Evolutionary conservation across 805 yeast genomes (phyloP), one percentile per base, ranked within the genome.

Genomic region (Sugiyamaella smithiae): DNA sequence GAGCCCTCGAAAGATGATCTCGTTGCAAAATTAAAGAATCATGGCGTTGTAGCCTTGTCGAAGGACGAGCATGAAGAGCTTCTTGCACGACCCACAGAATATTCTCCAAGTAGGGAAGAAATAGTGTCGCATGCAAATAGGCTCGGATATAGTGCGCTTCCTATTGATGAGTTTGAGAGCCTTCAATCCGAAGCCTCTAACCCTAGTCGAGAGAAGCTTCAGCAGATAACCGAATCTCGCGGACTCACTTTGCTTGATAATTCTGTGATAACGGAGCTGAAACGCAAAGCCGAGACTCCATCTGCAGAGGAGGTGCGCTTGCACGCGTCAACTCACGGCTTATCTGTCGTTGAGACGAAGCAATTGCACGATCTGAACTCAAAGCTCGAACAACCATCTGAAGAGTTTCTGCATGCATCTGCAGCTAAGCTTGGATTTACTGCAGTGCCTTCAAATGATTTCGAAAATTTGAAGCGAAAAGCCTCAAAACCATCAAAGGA

Each of bases 151-250:
- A 53, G 43, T 5, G 45, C 57, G 4, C 22, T 63, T 8, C 48
- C 57, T 4, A 31, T 35, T 28, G 49, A 38, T 5, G 64, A 63
- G 35, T 41, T 52, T 24, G 60, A 56, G 3, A 45, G 36, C 12
- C 45, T 65, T 19, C 52, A 35, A 16, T 45, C 45, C 19, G 49
- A 50, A 29, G 57, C 61, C 28, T 48, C 48, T 26, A 19, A 40
- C 26, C 48, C 46, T 4, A 8, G 12, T 8, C 22, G 28, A 4
- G 49, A 45, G 24, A 40, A 40, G 24, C 11, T 49, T 16, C 14
- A 26, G n/a, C 16, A 58, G 4, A 58, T 50, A 26, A 67, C 72
- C 7, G 53, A 51, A n/a, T 61, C 60, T 8, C 54, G 67, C 22
- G 75, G 73, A 1, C 55, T 69, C 46, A 55, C 52, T 3, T 28